phyloP scores from a whole-genome alignment of 768 basidiomycete genomes.

The Amanita thiersii region DNA sequence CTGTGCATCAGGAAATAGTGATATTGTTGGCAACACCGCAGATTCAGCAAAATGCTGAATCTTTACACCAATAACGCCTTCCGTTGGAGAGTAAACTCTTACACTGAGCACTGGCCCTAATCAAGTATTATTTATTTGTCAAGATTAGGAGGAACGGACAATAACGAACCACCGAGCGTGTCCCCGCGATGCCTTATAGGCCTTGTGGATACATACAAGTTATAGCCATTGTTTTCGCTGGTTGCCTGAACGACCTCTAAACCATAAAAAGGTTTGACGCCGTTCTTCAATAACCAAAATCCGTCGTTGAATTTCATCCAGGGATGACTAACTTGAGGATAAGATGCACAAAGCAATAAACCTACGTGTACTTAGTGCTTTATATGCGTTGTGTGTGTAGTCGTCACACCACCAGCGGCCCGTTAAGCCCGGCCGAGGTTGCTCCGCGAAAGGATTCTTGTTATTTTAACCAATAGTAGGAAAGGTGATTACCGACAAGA shows the following conservation, averaged over 20 bases:
- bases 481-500: too few relatives aligned
- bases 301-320: constrained; percentile 70
- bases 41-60: constrained; percentile 44
- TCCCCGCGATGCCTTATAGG: constrained; percentile 58
- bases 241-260: constrained; percentile 50
- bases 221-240: constrained; percentile 36
- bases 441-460: constrained; percentile 18
- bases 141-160: neutral
- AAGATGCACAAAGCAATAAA: too few relatives aligned
- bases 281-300: constrained; percentile 60
- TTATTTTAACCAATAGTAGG: constrained; percentile 16
- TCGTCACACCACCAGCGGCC: constrained; percentile 5
- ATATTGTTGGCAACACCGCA: constrained; percentile 38
- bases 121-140: constrained; percentile 10
- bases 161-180: constrained; percentile 42
- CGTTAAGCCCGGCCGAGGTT: constrained; percentile 15
- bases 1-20: constrained; percentile 54
- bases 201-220: constrained; percentile 52
- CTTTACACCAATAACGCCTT: constrained; percentile 48
- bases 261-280: constrained; percentile 52
- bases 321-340: too few relatives aligned
- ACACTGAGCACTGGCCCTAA: constrained; percentile 43
- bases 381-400: neutral
- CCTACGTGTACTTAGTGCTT: neutral
- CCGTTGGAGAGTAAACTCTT: constrained; percentile 45